Base-by-base conservation (phyloP, 139 green algal genomes). In the Chlorella sp. region DNA sequence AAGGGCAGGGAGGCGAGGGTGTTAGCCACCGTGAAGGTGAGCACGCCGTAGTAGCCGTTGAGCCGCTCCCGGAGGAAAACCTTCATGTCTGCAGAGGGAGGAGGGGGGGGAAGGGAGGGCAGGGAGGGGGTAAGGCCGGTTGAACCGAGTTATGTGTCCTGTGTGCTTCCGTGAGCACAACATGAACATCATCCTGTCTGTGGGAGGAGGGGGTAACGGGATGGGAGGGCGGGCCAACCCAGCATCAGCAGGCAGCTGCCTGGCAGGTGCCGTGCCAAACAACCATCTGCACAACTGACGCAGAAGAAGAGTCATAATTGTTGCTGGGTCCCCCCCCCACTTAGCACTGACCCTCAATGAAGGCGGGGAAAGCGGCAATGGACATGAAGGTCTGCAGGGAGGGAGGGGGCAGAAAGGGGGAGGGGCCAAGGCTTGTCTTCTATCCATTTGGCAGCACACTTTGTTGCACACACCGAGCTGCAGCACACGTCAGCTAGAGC, bases 31-130 rank as follows among this genome's bases (percentile, higher is more conserved):
- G 89, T 93, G 83, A 96, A 97, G 32, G 81, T 90, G 22, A 83
- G 84, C 16, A 95, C 90, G 36, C 76, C 37, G 88, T 97, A 97
- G 91, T 97, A 97, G 40, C 95, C 95, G 89, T 97, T 97, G 28
- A 96, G 90, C 0, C 95, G 89, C 89, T 97, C 95, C 22, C 94
- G 90, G 28, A 85, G 7, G 11, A 85, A 85, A 42, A 85, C 92
- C 92, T 95, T 91, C 81, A 92, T 78, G 83, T 37, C 77, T 61
- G 77, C 3, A n/a, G n/a, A n/a, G 19, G 39, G 22, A 77, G 14
- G 32, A 71, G 64, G 5, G 64, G 64, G 2, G 64, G 64, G 64
- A 14, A 5, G 64, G 21, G 64, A 28, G 64, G 21, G 64, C 16
- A 14, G 24, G 48, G n/a, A n/a, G n/a, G n/a, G n/a, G n/a, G n/a